Evolutionary conservation across 305 asterid genomes (phyloP), one percentile per base, ranked within the genome.

Genomic region (Fraxinus dipetala): DNA sequence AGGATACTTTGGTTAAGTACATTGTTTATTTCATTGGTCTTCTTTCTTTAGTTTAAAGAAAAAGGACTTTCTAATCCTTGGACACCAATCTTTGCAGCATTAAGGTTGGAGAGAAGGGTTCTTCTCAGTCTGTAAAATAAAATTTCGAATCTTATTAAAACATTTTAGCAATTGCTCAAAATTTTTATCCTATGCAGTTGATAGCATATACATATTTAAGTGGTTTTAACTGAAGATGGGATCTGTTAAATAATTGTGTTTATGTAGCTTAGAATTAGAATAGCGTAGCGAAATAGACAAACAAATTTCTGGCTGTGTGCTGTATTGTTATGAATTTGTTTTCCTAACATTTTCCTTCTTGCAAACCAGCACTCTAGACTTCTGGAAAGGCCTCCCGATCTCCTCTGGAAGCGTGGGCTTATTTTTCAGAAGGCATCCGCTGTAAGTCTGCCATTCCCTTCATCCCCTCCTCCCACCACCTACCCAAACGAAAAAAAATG

Each of bases 351-450:
- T 76, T 61, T 72, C 81, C 86, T 78, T 24, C 24, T 78, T 83
- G 78, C 85, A 69, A 79, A 84, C 80, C 96, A 96, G 99, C 99
- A 96, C 77, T 83, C 88, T 82, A 90, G 85, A 86, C 94, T 96
- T 86, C 90, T 91, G 75, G 96, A 90, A 90, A 93, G 97, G 88
- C 99, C 99, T 78, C 99, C 99, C 16, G 94, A 93, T 63, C 93
- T 95, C 81, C 40, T 87, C 78, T 91, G 95, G 89, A 93, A 88
- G 88, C 97, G 97, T 59, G 98, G 91, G 72, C 85, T 87, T 75
- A 86, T 95, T 88, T 86, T 87, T 81, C 98, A 93, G 75, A 92
- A 90, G 91, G 76, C 94, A 79, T 86, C 91, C 54, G 79, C 90
- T 80, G 98, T 95, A 90, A 93, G 98, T 86, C 28, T 84, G 77